Base-by-base conservation (phyloP, 2,329 filamentous ascomycete genomes). In the Ilyonectria mors-panacis region DNA sequence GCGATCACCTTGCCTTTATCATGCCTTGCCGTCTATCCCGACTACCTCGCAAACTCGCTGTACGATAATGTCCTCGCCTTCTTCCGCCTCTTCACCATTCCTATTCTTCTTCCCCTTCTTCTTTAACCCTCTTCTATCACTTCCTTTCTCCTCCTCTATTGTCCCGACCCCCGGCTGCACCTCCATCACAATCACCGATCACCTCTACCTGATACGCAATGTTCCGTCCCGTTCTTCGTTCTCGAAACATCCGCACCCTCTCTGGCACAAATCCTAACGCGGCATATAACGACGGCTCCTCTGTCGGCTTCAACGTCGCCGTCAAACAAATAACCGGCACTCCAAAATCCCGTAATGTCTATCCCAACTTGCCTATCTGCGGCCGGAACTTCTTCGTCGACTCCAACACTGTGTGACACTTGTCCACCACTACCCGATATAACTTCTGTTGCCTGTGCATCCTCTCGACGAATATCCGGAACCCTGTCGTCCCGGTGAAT, bases 311-410 rank as follows among this genome's bases (percentile, higher is more conserved):
- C 45, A 48, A 48, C 21, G 45, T 48, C 9, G 45, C 45, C 45
- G 45, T 48, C 45, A 48, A 48, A 48, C 45, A 48, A 6, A 48
- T 23, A 8, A 48, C 45, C 19, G 45, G 45, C 45, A 48, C 45
- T 10, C 45, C 45, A 26, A 48, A 48, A 21, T 48, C 45, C 45
- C 21, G 45, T n/a, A 33, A 6, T 10, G 30, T 10, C 30, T 33
- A 17, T 47, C 21, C 44, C 21, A 21, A n/a, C 44, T 8, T 9
- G 44, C 12, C 44, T 17, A 17, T 19, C 44, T 47, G 44, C 21
- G 44, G 44, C 8, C 8, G 44, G n/a, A 47, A 21, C 44, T 19
- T 47, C 12, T 47, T 47, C 13, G 44, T 6, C 6, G 6, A 33
- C 30, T 33, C 6, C 30, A 33, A 33, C 30, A 33, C 30, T 10